Evolutionary conservation across 441 rosid genomes (phyloP), one percentile per base, ranked within the genome.

Genomic region (Metrosideros polymorpha): DNA sequence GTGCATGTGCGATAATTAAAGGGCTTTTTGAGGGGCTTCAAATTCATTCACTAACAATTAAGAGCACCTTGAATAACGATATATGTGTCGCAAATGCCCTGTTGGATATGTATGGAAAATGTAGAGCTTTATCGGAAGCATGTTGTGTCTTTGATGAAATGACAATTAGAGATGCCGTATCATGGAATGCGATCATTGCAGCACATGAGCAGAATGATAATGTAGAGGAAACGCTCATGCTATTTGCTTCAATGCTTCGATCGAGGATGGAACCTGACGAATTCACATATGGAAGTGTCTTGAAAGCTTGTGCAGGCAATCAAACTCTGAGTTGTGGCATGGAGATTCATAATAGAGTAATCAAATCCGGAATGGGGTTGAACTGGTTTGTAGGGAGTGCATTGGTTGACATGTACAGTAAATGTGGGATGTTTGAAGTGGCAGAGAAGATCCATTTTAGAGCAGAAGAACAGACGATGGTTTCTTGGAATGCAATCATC

Each of bases 131-230:
- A 52, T 63, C 42, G n/a, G 99, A 95, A 90, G 98, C 97, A n/a
- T 91, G 89, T 87, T 24, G 59, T 35, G 86, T 94, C 55, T 95
- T 96, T 57, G 85, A 93, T 87, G 96, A 93, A 90, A 96, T 97
- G 99, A 90, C 89, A 32, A 91, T 86, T 89, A 92, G 95, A 85
- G 98, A 97, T 90, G 94, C 91, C 61, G 94, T 97, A 79, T 94
- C 99, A 83, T 97, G 99, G 99, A 97, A 97, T 89, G 96, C 99
- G 51, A 90, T 97, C 77, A 96, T 97, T 75, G 92, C 98, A 47
- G 97, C 97, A 43, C 92, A 94, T 86, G 98, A 93, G 87, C 98
- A 95, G 93, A 96, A 95, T 76, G 94, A 94, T 53, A 89, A 89
- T 49, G 94, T 90, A 89, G 89, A 49, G 84, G 92, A 92, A 83